A percentile compares a stretch with the other conserved stretches of the same genome.
These are phyloP conservation scores for Aspergillus biplanus DNA, from an alignment of 495 filamentous ascomycete species.

Conservation along the genomic window DNA sequence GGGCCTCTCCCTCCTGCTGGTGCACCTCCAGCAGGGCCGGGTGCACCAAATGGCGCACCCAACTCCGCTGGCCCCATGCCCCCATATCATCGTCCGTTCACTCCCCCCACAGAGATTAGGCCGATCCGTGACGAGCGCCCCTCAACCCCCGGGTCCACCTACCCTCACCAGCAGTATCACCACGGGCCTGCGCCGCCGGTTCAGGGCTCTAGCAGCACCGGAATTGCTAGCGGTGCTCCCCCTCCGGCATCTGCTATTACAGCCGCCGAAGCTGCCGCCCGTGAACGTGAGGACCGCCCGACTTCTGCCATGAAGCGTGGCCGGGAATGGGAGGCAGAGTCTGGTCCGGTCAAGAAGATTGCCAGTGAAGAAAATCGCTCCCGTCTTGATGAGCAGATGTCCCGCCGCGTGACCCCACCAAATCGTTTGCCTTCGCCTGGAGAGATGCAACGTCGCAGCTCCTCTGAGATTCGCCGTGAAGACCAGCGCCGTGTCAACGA, in stretches of 20 bases:
- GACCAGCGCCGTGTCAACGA: constrained; percentile 73
- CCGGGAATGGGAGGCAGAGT: constrained; percentile 86
- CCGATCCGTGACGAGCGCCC: constrained; percentile 84
- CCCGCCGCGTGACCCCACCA: constrained; percentile 72
- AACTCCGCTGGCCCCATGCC: constrained; percentile 49
- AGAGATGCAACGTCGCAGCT: constrained; percentile 72
- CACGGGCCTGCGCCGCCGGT: constrained; percentile 68
- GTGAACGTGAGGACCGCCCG: constrained; percentile 82
- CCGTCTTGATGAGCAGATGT: constrained; percentile 79
- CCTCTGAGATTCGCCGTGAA: constrained; percentile 73
- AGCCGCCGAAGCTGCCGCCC: constrained; percentile 75
- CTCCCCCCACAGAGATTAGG: constrained; percentile 81
- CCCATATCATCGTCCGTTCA: constrained; percentile 65
- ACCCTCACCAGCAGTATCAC: constrained; percentile 77
- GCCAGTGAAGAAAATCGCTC: constrained; percentile 85
- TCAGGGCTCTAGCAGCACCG: constrained; percentile 66
- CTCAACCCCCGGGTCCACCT: constrained; percentile 80
- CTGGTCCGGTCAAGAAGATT: constrained; percentile 73
- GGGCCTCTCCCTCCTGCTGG: constrained; percentile 47
- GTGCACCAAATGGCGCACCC: constrained; percentile 55
- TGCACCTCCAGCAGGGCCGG: constrained; percentile 50
- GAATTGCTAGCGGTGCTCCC: constrained; percentile 78
- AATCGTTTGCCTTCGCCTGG: constrained; percentile 64
- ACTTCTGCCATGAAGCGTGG: constrained; percentile 80
- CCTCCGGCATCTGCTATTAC: constrained; percentile 71